Conservation (phyloP, 148 eudicot species). For the Rhododendron simsii region DNA sequence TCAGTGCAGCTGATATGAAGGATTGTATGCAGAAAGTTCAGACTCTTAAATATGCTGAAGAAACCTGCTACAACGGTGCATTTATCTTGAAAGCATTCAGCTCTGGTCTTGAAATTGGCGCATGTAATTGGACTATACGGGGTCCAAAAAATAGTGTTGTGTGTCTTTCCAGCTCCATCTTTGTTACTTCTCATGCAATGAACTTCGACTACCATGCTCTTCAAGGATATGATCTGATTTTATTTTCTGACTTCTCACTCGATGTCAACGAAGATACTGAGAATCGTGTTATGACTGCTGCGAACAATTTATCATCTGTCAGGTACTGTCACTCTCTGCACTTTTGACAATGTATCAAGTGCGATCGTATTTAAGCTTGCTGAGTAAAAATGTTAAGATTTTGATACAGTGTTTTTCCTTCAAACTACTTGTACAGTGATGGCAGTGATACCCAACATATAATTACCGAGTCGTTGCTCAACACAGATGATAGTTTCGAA, state of each 20-base stretch:
- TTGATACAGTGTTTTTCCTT: neutral
- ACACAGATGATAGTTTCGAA: slow-evolving; percentile 48
- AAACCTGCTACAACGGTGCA: slow-evolving; percentile 73
- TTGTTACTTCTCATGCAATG: slow-evolving; percentile 53
- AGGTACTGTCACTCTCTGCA: slow-evolving; percentile 18
- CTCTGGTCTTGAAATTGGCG: slow-evolving; percentile 88
- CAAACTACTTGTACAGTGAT: slow-evolving; percentile 32
- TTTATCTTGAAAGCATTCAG: slow-evolving; percentile 64
- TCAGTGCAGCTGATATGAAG: slow-evolving; percentile 83
- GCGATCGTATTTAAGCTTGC: neutral
- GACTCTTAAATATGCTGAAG: slow-evolving; percentile 74
- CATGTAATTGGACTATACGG: slow-evolving; percentile 73
- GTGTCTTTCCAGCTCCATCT: slow-evolving; percentile 51
- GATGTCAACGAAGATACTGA: slow-evolving; percentile 26
- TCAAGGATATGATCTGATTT: slow-evolving; percentile 50
- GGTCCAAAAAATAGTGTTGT: slow-evolving; percentile 51
- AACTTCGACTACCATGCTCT: slow-evolving; percentile 63
- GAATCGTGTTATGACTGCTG: slow-evolving; percentile 21
- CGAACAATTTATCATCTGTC: slow-evolving; percentile 11
- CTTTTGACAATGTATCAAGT: neutral
- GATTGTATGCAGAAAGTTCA: slow-evolving; percentile 64
- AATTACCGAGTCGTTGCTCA: slow-evolving; percentile 26
- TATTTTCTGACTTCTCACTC: slow-evolving; percentile 64
- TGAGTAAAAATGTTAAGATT: neutral
- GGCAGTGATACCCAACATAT: slow-evolving; percentile 13